Base-by-base conservation (phyloP, 1,284 basidiomycete genomes). In the Leccinum pachyderme region DNA sequence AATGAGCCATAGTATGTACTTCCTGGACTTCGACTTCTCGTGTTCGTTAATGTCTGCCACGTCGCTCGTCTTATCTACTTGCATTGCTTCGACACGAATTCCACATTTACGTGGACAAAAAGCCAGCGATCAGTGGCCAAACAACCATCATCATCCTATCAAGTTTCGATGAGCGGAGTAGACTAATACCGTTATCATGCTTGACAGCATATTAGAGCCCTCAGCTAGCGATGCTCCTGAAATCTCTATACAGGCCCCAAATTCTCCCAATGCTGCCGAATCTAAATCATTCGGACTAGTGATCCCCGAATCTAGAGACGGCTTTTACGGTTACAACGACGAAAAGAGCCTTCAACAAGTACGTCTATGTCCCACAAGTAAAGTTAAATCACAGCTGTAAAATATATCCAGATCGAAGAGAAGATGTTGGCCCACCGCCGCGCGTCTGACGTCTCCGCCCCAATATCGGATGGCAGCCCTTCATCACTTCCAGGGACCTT, bases 281-380 rank as follows among this genome's bases (percentile, higher is more conserved):
- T 49, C 58, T 53, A 56, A 25, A 51, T 51, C 58, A 52, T 48
- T 58, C 28, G 70, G 67, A 7, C 61, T 87, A n/a, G 64, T 75
- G 46, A 81, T 84, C 29, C 82, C 85, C 1, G 77, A 84, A 62
- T 70, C 81, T 7, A 77, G 80, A 58, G 86, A 89, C 65, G 86
- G 84, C 0, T 91, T 84, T 71, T 91, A 87, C 67, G 84, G 84
- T 4, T 91, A 91, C 68, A 77, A 76, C 27, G 88, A 91, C 60
- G 89, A 91, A 72, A 88, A 85, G 64, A 83, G 74, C 44, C 75
- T 86, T 44, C 81, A 84, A 61, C 87, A 88, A 61, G 89, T 90
- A 74, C 61, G 82, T 77, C 27, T 37, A 18, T 18, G 18, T 18
- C 18, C 53, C 27, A 8, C 13, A 18, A 18, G 37, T 43, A 25